Evolutionary conservation across 768 basidiomycete species (phyloP).

Genomic region (Termitomyces sp.): DNA sequence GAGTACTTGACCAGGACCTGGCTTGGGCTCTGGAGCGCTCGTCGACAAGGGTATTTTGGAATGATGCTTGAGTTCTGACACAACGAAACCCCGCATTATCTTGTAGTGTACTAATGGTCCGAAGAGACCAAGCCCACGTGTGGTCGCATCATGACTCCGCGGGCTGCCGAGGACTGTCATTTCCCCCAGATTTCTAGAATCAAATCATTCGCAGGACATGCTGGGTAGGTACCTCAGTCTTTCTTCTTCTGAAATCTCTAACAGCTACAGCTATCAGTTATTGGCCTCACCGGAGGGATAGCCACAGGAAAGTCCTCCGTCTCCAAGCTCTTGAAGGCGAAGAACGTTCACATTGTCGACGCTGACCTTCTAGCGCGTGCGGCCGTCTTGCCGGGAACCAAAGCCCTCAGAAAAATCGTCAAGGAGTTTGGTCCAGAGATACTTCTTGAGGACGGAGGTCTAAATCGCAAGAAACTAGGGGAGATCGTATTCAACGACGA

Average conservation of each 20-base stretch:
- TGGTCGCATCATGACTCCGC: background rate
- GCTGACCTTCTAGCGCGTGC: constrained; percentile 87
- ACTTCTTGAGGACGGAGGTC: constrained; percentile 60
- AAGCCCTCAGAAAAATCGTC: constrained; percentile 64
- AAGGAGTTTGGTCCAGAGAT: constrained; percentile 69
- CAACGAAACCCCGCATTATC: constrained; percentile 75
- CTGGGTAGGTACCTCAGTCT: constrained; percentile 6
- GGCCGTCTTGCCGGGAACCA: constrained; percentile 83
- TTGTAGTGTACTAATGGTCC: background rate
- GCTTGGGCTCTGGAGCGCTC: constrained; percentile 57
- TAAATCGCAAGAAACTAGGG: constrained; percentile 85
- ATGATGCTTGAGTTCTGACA: constrained; percentile 68
- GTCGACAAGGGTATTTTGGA: constrained; percentile 53
- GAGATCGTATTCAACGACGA: constrained; percentile 81
- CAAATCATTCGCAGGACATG: background rate
- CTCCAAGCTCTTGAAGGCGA: constrained; percentile 63
- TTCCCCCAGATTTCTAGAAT: background rate
- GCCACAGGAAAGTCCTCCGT: constrained; percentile 97
- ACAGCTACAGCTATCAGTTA: constrained; percentile 45
- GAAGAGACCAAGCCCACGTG: background rate
- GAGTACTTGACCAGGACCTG: constrained; percentile 53
- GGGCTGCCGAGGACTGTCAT: background rate
- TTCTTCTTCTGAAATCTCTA: background rate
- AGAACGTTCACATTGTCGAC: constrained; percentile 82
- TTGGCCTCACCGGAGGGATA: constrained; percentile 95